Base-by-base conservation (phyloP, 495 filamentous ascomycete species). In the Penicillium canariense region DNA sequence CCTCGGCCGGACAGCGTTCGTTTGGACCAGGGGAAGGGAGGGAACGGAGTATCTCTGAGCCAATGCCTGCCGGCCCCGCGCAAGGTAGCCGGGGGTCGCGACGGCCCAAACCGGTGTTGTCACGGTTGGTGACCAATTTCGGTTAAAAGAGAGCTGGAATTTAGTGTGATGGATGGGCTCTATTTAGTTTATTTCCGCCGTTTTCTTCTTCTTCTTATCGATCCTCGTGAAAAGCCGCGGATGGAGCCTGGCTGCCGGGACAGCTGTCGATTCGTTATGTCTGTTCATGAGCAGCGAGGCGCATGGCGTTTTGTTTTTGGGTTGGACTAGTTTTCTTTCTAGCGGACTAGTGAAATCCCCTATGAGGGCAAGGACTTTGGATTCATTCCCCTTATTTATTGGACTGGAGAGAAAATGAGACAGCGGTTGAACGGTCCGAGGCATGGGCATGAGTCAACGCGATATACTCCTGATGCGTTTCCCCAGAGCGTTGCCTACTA, bases 121-220 rank as follows among this genome's bases (percentile, higher is more conserved):
- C 73, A 22, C 66, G 66, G 45, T 38, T 77, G 43, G 68, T 77
- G 36, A 77, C 74, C 46, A 73, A 73, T 52, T 68, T 77, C 46
- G 50, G 61, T 34, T 66, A 49, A 59, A 32, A 30, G 22, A 42
- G 25, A 43, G 48, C 14, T 31, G 27, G 31, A 46, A 47, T 57
- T 32, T 36, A 38, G 36, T 50, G 26, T 20, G 57, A 53, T 60
- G 25, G 32, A 12, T 20, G 18, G 18, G 38, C 46, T 39, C 11
- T 38, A 32, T 39, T 32, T 36, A 35, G 22, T 54, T 47, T 48
- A 35, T 45, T 28, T 49, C 43, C 18, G 22, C 27, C 32, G 1
- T 30, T 25, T 43, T 20, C 30, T 46, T 12, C 46, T 23, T 36
- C 17, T 43, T 32, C 38, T 56, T 31, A 15, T 40, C 42, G 52